Evolutionary conservation across 2,329 filamentous ascomycete genomes (phyloP), one percentile per base, ranked within the genome.

Genomic region (Niveomyces coronatus): DNA sequence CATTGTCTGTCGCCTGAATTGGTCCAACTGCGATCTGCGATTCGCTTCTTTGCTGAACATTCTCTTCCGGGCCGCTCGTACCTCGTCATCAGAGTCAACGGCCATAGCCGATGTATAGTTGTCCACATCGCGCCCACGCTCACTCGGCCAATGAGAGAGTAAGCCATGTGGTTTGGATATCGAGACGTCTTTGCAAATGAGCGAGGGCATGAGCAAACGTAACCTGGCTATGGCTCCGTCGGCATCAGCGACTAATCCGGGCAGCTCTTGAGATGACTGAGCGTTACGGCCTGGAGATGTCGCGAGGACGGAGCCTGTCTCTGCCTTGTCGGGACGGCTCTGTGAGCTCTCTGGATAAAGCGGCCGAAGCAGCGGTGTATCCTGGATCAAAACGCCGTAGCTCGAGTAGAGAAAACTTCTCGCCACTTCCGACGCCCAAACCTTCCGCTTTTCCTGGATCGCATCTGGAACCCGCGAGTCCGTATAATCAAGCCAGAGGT

Each of bases 41-140:
- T 47, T 57, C 16, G 46, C 51, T 38, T 61, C 55, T 9, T 56
- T 53, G 39, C 42, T 55, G 33, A 54, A 51, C 11, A 55, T 47
- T 18, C 60, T 52, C 36, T 57, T 50, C 37, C 55, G 54, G 9
- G 56, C 57, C 4, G 50, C 51, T 9, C 57, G 52, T 33, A 62
- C 55, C 42, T 58, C 54, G 26, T 51, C 57, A 3, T 58, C 58
- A 7, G 51, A 55, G 5, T 57, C 60, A 10, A 53, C 40, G 6
- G 55, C 53, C 15, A 65, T 53, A 27, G 58, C 63, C 13, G 63
- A 64, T 3, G 61, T 42, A 38, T 67, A 67, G 28, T 51, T 48
- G 5, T 51, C 49, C 3, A 53, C 54, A 14, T 53, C 49, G 3
- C 56, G 47, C 14, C 60, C 63, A 7, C 56, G 56, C 32, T 62